Evolutionary conservation across 2,329 filamentous ascomycete species (phyloP).

Genomic region (Talaromyces albobiverticillius): DNA sequence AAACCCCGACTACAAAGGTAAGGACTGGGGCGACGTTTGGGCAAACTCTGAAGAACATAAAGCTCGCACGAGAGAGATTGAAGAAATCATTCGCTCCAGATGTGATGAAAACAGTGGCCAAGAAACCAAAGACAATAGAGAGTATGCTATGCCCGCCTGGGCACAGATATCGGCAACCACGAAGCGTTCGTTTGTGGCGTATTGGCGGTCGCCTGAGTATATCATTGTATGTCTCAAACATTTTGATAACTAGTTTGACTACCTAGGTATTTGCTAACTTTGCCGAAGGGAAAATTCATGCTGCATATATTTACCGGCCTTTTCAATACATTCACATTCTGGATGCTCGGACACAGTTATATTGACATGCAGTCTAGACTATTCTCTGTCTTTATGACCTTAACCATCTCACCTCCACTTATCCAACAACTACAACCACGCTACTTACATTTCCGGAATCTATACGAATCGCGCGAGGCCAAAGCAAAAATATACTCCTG

Average conservation of each 20-base stretch:
- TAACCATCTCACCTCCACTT: constrained; percentile 70
- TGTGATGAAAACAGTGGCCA: constrained; percentile 36
- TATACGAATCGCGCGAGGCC: constrained; percentile 70
- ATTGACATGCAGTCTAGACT: constrained; percentile 68
- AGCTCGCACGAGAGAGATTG: constrained; percentile 50
- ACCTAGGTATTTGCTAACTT: background rate
- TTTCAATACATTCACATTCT: constrained; percentile 72
- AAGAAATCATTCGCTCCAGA: constrained; percentile 50
- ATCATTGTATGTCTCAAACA: constrained; percentile 30
- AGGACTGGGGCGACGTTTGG: constrained; percentile 65
- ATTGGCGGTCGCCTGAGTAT: constrained; percentile 66
- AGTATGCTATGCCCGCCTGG: constrained; percentile 61
- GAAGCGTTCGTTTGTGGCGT: constrained; percentile 58
- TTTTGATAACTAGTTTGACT: background rate
- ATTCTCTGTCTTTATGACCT: constrained; percentile 73
- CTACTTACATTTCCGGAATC: constrained; percentile 62
- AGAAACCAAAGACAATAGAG: constrained; percentile 51
- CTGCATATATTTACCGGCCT: constrained; percentile 62
- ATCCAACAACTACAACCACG: constrained; percentile 76
- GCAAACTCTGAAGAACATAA: constrained; percentile 50
- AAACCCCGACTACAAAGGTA: constrained; percentile 57
- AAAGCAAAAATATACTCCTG: constrained; percentile 79
- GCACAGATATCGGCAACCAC: constrained; percentile 56
- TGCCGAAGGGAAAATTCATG: constrained; percentile 57
- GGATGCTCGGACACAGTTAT: constrained; percentile 54